phyloP scores from a whole-genome alignment of 2,329 filamentous ascomycete genomes.

The Leptographium wingfieldii region DNA sequence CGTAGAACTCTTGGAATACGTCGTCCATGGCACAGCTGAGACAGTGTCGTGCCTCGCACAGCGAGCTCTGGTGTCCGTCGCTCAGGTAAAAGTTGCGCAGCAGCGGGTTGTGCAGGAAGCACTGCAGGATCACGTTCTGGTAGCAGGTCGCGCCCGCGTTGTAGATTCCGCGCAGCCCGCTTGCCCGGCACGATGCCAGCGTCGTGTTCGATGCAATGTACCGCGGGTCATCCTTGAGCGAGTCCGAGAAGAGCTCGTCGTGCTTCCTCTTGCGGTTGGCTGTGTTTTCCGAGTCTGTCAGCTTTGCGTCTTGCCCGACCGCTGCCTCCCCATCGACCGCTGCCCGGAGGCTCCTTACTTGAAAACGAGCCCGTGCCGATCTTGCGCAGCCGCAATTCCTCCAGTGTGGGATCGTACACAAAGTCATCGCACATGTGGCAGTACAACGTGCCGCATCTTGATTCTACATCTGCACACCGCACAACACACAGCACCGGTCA shows the following conservation, averaged over 20 bases:
- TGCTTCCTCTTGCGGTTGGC: conserved; percentile 61
- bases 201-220: conserved; percentile 70
- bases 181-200: conserved; percentile 53
- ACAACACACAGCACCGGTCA: background rate
- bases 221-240: conserved; percentile 57
- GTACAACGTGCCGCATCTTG: conserved; percentile 59
- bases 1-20: conserved; percentile 61
- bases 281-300: background rate
- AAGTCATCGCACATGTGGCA: conserved; percentile 75
- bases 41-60: conserved; percentile 53
- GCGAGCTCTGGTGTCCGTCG: conserved; percentile 70
- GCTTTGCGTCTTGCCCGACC: background rate
- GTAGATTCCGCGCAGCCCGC: conserved; percentile 81
- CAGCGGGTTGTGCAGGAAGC: conserved; percentile 84
- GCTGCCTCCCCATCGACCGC: background rate
- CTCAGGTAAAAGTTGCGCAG: conserved; percentile 85
- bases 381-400: conserved; percentile 60
- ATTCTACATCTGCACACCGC: conserved; percentile 54
- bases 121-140: conserved; percentile 91
- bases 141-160: conserved; percentile 99
- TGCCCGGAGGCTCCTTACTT: conserved; percentile 30
- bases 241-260: conserved; percentile 54
- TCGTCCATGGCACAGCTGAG: conserved; percentile 61
- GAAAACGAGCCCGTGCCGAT: conserved; percentile 53
- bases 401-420: conserved; percentile 70